Evolutionary conservation across 1,284 basidiomycete genomes (phyloP).

Genomic region (Phellopilus nigrolimitatus): DNA sequence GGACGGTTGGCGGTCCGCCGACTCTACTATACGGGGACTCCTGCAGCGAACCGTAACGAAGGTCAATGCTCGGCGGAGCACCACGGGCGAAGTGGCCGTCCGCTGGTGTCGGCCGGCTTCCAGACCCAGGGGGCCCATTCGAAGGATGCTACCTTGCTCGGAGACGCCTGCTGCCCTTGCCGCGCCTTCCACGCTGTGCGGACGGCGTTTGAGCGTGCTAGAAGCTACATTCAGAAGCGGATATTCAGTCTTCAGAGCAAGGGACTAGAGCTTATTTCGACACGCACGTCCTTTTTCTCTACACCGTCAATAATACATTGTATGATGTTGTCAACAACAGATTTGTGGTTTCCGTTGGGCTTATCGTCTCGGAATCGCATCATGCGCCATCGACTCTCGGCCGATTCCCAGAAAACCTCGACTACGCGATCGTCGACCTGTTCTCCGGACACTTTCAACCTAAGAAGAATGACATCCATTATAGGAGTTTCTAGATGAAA

Average conservation of each 20-base stretch:
- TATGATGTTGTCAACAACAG: slow-evolving; percentile 81
- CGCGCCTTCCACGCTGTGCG: slow-evolving; percentile 68
- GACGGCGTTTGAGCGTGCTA: slow-evolving; percentile 54
- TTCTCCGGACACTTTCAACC: slow-evolving; percentile 80
- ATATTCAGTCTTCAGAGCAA: not conserved
- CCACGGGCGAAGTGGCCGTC: slow-evolving; percentile 12
- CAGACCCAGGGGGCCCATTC: slow-evolving; percentile 19
- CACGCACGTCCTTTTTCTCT: slow-evolving; percentile 71
- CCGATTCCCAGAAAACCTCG: slow-evolving; percentile 87
- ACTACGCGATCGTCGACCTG: slow-evolving; percentile 93
- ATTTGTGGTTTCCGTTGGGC: slow-evolving; percentile 80
- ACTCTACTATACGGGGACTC: slow-evolving; percentile 67
- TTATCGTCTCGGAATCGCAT: slow-evolving; percentile 93
- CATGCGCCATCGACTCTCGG: slow-evolving; percentile 71
- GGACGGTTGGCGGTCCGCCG: slow-evolving; percentile 52
- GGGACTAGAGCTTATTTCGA: slow-evolving; percentile 12
- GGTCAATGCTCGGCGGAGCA: slow-evolving; percentile 28
- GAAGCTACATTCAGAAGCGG: slow-evolving; percentile 41
- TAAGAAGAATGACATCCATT: slow-evolving; percentile 30
- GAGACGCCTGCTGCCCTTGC: slow-evolving; percentile 33
- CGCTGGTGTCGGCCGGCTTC: slow-evolving; percentile 10
- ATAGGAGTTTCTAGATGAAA: not conserved
- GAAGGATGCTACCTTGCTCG: slow-evolving; percentile 22
- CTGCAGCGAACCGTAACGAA: slow-evolving; percentile 62
- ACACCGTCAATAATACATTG: slow-evolving; percentile 88